Evolutionary conservation across 2,329 filamentous ascomycete species (phyloP).

Genomic region (Claviceps pazoutovae): DNA sequence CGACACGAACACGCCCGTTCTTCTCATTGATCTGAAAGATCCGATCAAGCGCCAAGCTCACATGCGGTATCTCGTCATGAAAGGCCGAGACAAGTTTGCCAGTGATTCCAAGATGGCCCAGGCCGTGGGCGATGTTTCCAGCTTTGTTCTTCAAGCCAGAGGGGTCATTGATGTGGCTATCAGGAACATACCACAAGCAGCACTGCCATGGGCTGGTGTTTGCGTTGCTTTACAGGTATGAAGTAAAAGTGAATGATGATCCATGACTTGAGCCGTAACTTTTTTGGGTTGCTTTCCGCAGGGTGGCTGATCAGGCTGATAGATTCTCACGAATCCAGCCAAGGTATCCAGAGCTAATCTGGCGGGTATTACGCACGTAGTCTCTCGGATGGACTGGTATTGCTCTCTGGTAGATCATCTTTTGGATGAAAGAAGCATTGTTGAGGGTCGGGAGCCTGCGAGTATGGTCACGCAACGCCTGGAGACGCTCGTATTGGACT

Average conservation of each 20-base stretch:
- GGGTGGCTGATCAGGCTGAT: neutral
- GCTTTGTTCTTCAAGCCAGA: conserved; percentile 6
- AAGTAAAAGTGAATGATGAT: neutral
- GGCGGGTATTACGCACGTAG: conserved; percentile 6
- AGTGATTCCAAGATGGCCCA: conserved; percentile 6
- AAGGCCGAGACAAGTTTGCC: conserved; percentile 7
- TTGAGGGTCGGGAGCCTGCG: conserved; percentile 5
- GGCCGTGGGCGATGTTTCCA: conserved; percentile 6
- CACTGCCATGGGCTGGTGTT: conserved; percentile 7
- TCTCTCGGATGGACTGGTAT: conserved; percentile 7
- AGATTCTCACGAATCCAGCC: conserved; percentile 8
- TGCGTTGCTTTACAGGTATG: conserved; percentile 7
- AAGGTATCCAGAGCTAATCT: conserved; percentile 5
- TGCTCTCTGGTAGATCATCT: conserved; percentile 7
- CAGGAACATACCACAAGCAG: conserved; percentile 6
- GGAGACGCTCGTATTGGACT: conserved; percentile 5
- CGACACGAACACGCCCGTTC: neutral
- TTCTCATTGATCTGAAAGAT: conserved; percentile 5
- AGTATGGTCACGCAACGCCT: conserved; percentile 4
- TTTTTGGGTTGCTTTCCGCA: neutral
- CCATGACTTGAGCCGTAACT: neutral
- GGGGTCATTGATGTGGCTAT: conserved; percentile 6
- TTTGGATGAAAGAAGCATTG: conserved; percentile 6
- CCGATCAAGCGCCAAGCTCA: conserved; percentile 7
- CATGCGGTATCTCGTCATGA: conserved; percentile 6